Percentiles rank a stretch among this genome's conserved stretches.
Evolutionary conservation across 441 rosid species (phyloP).

Genomic region (Flueggea neowawraea): DNA sequence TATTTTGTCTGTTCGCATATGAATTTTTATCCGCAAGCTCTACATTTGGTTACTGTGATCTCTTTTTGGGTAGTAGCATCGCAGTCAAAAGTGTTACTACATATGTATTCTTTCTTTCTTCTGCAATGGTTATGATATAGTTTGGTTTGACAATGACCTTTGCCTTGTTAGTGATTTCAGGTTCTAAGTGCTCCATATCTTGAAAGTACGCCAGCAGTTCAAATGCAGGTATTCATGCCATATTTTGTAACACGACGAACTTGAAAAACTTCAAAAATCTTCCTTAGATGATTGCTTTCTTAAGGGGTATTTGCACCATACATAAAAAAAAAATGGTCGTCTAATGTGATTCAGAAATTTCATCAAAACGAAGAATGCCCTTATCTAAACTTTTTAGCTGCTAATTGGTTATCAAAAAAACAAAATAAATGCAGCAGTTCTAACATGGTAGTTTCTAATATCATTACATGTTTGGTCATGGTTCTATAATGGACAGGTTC

Average conservation of each 20-base stretch:
- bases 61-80: too few relatives aligned
- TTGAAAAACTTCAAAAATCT: not conserved
- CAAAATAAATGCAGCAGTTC: not conserved
- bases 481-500: too few relatives aligned
- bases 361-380: too few relatives aligned
- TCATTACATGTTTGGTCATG: not conserved
- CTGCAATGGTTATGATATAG: not conserved
- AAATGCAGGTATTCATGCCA: slow-evolving; percentile 46
- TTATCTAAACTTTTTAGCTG: not conserved
- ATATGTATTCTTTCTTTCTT: not conserved
- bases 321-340: too few relatives aligned
- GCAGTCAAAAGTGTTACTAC: too few relatives aligned
- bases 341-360: too few relatives aligned
- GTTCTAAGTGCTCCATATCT: slow-evolving; percentile 95
- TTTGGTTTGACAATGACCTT: slow-evolving; percentile 6
- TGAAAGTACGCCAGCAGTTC: slow-evolving; percentile 44
- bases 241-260: not conserved
- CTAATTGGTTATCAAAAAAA: not conserved
- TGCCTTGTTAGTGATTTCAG: slow-evolving; percentile 38
- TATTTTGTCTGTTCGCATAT: too few relatives aligned
- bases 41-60: not conserved
- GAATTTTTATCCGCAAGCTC: too few relatives aligned
- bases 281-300: not conserved
- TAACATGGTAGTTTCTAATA: not conserved
- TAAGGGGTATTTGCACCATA: not conserved